phyloP scores from a whole-genome alignment of 495 filamentous ascomycete genomes.

The Amphirosellinia nigrospora region DNA sequence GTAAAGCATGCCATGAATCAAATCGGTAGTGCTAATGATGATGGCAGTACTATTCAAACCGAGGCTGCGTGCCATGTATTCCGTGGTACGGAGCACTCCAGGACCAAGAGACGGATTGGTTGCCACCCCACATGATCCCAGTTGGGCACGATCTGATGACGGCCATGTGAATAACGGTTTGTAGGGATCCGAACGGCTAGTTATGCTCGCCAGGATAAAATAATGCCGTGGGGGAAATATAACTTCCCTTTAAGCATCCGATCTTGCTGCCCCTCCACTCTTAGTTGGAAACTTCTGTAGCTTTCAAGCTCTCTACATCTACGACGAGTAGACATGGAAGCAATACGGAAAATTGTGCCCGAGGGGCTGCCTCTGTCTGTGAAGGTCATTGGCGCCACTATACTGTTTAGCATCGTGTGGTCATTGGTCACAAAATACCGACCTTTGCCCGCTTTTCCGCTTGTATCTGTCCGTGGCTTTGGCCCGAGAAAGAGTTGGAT shows the following conservation, averaged over 20 bases:
- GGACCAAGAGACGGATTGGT: neutral
- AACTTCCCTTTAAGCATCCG: constrained; percentile 1
- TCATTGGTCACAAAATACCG: constrained; percentile 33
- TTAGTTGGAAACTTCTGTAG: neutral
- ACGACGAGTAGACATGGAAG: constrained; percentile 29
- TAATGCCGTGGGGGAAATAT: neutral
- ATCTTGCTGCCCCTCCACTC: neutral
- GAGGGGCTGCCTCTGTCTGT: constrained; percentile 36
- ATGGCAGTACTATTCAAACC: neutral
- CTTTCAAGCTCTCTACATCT: neutral
- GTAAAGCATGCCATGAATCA: neutral
- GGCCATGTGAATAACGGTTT: constrained; percentile 11
- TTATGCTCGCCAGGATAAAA: constrained; percentile 19
- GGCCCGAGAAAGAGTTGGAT: constrained; percentile 35
- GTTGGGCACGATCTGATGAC: constrained; percentile 13
- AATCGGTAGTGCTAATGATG: neutral
- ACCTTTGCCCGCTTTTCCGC: constrained; percentile 37
- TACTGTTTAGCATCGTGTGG: constrained; percentile 35
- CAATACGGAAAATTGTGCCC: constrained; percentile 32
- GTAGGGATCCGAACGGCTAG: neutral
- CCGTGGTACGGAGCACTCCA: neutral
- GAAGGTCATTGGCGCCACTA: constrained; percentile 31
- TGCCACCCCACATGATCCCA: constrained; percentile 4
- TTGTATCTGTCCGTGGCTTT: constrained; percentile 33
- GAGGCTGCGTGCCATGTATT: neutral